Conservation (phyloP, 2,329 filamentous ascomycete species). For the Diplocarpon mali region DNA sequence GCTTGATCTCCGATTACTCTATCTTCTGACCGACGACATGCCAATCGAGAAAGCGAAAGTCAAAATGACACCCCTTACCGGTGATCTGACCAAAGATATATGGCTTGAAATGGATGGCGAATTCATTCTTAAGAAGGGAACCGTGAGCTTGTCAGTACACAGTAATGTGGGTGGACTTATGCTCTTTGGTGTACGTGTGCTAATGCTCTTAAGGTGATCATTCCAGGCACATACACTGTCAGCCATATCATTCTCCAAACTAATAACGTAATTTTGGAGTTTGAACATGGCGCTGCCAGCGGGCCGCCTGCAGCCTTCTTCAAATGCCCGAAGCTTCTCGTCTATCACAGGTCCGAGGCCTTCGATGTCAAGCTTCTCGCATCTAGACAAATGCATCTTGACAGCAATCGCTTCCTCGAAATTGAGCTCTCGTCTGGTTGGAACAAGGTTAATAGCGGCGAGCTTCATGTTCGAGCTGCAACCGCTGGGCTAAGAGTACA, state of each 20-base stretch:
- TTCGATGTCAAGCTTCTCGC: constrained; percentile 58
- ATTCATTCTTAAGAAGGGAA: constrained; percentile 36
- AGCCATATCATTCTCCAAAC: constrained; percentile 58
- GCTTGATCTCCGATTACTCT: constrained; percentile 55
- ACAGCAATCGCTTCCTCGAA: constrained; percentile 67
- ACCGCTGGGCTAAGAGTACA: constrained; percentile 56
- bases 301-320: constrained; percentile 34
- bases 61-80: constrained; percentile 44
- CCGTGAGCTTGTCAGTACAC: constrained; percentile 33
- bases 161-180: constrained; percentile 32
- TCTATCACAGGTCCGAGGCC: constrained; percentile 60
- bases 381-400: constrained; percentile 64
- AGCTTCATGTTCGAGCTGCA: constrained; percentile 50
- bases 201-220: constrained; percentile 41
- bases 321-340: constrained; percentile 49
- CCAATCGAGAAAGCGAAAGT: constrained; percentile 54
- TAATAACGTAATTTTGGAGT: constrained; percentile 52
- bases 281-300: constrained; percentile 28
- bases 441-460: constrained; percentile 53
- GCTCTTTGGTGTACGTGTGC: neutral
- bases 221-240: constrained; percentile 64
- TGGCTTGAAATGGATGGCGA: constrained; percentile 40
- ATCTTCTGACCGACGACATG: constrained; percentile 61
- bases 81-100: constrained; percentile 53
- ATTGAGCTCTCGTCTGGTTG: constrained; percentile 62